phyloP scores from a whole-genome alignment of 2,329 filamentous ascomycete species.

The Exophiala calicioides region DNA sequence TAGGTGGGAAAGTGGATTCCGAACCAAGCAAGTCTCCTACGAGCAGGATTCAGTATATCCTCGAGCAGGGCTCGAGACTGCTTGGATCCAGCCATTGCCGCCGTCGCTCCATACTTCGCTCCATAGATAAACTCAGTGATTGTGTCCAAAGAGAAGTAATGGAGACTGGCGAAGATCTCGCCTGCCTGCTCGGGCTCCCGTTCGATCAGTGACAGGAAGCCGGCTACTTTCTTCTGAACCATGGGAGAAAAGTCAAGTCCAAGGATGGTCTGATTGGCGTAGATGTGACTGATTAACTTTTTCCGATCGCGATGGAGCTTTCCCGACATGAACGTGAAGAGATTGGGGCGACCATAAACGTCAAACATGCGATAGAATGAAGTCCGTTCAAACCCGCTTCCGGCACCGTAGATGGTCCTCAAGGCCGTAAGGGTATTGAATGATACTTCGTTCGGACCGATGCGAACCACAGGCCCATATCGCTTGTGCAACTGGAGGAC shows the following conservation, averaged over 20 bases:
- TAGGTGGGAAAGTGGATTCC: slow-evolving; percentile 48
- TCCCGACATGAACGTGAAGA: slow-evolving; percentile 53
- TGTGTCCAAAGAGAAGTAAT: slow-evolving; percentile 56
- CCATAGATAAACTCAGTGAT: slow-evolving; percentile 58
- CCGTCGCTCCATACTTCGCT: slow-evolving; percentile 44
- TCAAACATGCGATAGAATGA: slow-evolving; percentile 60
- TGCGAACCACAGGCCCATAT: slow-evolving; percentile 52
- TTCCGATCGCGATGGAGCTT: slow-evolving; percentile 53
- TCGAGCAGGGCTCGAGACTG: slow-evolving; percentile 45
- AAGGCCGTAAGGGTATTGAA: slow-evolving; percentile 49
- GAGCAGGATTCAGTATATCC: slow-evolving; percentile 52
- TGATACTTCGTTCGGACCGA: slow-evolving; percentile 51
- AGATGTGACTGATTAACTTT: slow-evolving; percentile 51
- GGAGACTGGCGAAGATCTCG: slow-evolving; percentile 53
- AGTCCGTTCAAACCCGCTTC: slow-evolving; percentile 53
- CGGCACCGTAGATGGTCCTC: slow-evolving; percentile 57
- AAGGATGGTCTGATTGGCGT: slow-evolving; percentile 53
- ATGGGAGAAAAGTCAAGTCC: slow-evolving; percentile 35
- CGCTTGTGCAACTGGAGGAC: slow-evolving; percentile 44
- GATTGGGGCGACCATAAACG: slow-evolving; percentile 42
- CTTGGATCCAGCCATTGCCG: slow-evolving; percentile 42
- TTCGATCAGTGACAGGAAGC: slow-evolving; percentile 47
- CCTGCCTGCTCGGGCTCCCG: slow-evolving; percentile 36
- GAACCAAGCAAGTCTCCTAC: slow-evolving; percentile 53
- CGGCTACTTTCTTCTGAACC: slow-evolving; percentile 43